Evolutionary conservation across 768 basidiomycete species (phyloP).

Genomic region (Favolaschia claudopus): DNA sequence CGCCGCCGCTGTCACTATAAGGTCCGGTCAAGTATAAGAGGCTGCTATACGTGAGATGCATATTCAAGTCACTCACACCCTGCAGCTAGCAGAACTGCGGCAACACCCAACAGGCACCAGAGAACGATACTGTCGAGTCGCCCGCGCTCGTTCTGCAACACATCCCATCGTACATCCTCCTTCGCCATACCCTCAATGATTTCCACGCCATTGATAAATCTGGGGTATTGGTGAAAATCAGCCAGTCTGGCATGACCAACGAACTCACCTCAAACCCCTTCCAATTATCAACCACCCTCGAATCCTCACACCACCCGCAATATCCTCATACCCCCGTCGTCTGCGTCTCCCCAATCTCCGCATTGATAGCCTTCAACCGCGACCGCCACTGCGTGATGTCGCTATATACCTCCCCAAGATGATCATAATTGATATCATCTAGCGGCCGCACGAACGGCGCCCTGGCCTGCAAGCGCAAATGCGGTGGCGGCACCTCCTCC

Average conservation of each 20-base stretch:
- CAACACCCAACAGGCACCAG: conserved; percentile 63
- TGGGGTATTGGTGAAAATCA: too few relatives aligned
- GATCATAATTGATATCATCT: conserved; percentile 71
- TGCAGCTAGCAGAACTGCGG: conserved; percentile 60
- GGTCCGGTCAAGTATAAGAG: conserved; percentile 14
- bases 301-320: conserved; percentile 71
- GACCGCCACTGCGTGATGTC: conserved; percentile 78
- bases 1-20: conserved; percentile 71
- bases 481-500: conserved; percentile 61
- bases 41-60: conserved; percentile 2
- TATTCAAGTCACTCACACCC: conserved; percentile 57
- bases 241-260: too few relatives aligned
- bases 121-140: conserved; percentile 55
- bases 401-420: conserved; percentile 69
- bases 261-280: conserved; percentile 66
- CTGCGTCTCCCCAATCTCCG: conserved; percentile 75
- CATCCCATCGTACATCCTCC: conserved; percentile 85
- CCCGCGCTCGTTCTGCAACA: conserved; percentile 67
- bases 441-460: conserved; percentile 79
- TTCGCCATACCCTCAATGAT: conserved; percentile 83
- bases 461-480: conserved; percentile 70
- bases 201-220: conserved; percentile 66
- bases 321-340: conserved; percentile 70
- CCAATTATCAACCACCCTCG: conserved; percentile 86
- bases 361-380: conserved; percentile 74